phyloP scores from a whole-genome alignment of 768 basidiomycete species.

The Boletus fagicola region DNA sequence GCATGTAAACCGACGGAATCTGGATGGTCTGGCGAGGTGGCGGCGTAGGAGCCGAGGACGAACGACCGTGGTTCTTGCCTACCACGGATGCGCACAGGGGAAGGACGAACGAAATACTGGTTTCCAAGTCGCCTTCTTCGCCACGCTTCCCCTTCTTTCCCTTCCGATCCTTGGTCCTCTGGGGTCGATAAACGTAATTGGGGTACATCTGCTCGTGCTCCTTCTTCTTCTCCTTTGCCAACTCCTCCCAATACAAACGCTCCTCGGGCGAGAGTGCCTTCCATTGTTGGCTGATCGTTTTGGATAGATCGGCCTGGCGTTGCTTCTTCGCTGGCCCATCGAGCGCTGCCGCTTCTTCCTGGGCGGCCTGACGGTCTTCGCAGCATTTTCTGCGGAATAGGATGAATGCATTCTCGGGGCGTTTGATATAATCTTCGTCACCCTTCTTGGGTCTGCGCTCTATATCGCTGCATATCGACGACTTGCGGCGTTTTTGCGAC shows the following conservation, averaged over 20 bases:
- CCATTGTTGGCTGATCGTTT: slow-evolving; percentile 82
- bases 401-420: slow-evolving; percentile 83
- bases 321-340: slow-evolving; percentile 61
- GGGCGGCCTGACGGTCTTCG: slow-evolving; percentile 62
- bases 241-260: slow-evolving; percentile 68
- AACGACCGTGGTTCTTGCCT: slow-evolving; percentile 46
- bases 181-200: slow-evolving; percentile 76
- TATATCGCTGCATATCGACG: slow-evolving; percentile 43
- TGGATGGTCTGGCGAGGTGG: slow-evolving; percentile 66
- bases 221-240: slow-evolving; percentile 77
- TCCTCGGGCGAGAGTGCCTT: slow-evolving; percentile 65
- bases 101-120: slow-evolving; percentile 48
- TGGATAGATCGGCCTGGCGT: slow-evolving; percentile 75
- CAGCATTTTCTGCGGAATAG: slow-evolving; percentile 79
- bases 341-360: slow-evolving; percentile 42
- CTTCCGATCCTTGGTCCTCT: slow-evolving; percentile 51
- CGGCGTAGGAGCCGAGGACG: slow-evolving; percentile 62
- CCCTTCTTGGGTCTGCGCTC: slow-evolving; percentile 60
- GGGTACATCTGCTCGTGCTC: slow-evolving; percentile 76
- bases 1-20: slow-evolving; percentile 62
- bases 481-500: slow-evolving; percentile 52
- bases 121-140: slow-evolving; percentile 49
- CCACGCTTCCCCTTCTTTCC: slow-evolving; percentile 42
- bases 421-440: slow-evolving; percentile 81
- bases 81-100: slow-evolving; percentile 39